A percentile compares a stretch with the other conserved stretches of the same genome.
phyloP scores from a whole-genome alignment of 805 yeast genomes.

The Myxozyma vanderwaltii region DNA sequence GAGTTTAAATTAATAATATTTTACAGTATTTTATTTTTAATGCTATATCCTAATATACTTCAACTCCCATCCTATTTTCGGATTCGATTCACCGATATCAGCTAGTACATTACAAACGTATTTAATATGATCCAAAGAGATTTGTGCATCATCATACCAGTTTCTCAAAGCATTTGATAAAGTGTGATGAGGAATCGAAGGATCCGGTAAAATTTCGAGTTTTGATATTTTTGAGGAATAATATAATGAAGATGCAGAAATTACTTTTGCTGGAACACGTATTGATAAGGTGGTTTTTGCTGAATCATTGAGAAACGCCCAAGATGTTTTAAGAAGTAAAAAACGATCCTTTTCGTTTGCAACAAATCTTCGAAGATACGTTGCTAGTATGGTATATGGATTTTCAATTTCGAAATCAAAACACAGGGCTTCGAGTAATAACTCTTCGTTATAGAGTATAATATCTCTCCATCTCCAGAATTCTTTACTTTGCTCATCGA shows the following conservation, averaged over 20 bases:
- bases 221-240: slow-evolving; percentile 39
- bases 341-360: slow-evolving; percentile 31
- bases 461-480: slow-evolving; percentile 56
- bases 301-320: slow-evolving; percentile 46
- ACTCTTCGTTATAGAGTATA: slow-evolving; percentile 51
- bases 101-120: slow-evolving; percentile 35
- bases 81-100: slow-evolving; percentile 28
- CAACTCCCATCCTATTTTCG: neutral
- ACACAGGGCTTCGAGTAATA: slow-evolving; percentile 49
- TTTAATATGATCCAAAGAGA: slow-evolving; percentile 27
- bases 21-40: neutral
- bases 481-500: slow-evolving; percentile 51
- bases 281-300: slow-evolving; percentile 44
- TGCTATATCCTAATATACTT: neutral
- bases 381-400: slow-evolving; percentile 39
- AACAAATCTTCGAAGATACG: slow-evolving; percentile 30
- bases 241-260: slow-evolving; percentile 47
- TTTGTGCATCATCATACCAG: slow-evolving; percentile 33
- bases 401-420: slow-evolving; percentile 46
- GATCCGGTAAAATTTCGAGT: slow-evolving; percentile 12
- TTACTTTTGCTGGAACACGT: slow-evolving; percentile 38
- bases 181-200: neutral
- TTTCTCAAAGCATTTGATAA: neutral
- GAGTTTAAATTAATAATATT: neutral
- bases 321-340: slow-evolving; percentile 39